phyloP scores from a whole-genome alignment of 768 basidiomycete species.

The Kwoniella bestiolae region DNA sequence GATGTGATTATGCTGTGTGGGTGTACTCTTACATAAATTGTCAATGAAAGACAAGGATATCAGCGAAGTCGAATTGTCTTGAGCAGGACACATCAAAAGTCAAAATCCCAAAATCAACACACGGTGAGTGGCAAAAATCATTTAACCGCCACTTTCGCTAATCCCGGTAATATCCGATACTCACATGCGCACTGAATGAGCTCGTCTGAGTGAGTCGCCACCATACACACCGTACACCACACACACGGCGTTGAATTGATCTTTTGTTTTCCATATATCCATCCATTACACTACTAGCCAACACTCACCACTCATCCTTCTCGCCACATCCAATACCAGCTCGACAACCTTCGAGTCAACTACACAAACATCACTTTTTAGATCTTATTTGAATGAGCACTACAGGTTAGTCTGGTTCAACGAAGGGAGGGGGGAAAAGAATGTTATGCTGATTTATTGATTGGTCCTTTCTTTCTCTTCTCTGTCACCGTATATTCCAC shows the following conservation, averaged over 20 bases:
- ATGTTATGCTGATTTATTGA: not conserved
- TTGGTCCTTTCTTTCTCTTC: not conserved
- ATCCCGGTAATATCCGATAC: not conserved
- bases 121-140: constrained; percentile 16
- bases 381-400: constrained; percentile 55
- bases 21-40: too few species aligned
- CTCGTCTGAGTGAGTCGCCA: constrained; percentile 18
- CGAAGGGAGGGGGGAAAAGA: not conserved
- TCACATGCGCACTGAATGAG: not conserved
- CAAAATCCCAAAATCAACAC: not conserved
- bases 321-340: not conserved
- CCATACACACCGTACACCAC: not conserved
- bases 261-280: constrained; percentile 6
- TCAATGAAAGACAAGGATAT: too few species aligned
- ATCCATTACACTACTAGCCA: not conserved
- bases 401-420: constrained; percentile 48
- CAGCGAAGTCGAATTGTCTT: too few species aligned
- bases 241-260: not conserved
- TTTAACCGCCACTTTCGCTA: constrained; percentile 16
- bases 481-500: too few species aligned
- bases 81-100: constrained; percentile 1
- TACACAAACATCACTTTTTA: constrained; percentile 4
- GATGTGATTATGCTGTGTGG: too few species aligned
- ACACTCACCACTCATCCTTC: constrained; percentile 18
- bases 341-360: not conserved